Evolutionary conservation across 2,329 filamentous ascomycete genomes (phyloP).

Genomic region (Xylaria sp.): DNA sequence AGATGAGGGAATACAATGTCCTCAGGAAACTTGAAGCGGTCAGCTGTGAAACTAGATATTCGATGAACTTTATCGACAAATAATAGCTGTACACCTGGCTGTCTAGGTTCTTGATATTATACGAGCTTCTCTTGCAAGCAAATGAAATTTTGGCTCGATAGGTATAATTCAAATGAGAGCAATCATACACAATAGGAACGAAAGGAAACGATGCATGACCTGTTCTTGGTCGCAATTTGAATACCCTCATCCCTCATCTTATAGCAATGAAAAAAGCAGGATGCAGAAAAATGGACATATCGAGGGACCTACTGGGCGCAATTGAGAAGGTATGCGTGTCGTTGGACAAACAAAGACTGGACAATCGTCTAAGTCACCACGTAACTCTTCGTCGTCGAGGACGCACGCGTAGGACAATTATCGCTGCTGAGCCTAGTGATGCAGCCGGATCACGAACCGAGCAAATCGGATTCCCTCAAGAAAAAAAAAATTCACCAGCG

Average conservation of each 20-base stretch:
- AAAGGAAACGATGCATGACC: not conserved
- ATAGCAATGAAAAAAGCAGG: constrained; percentile 17
- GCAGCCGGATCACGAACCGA: constrained; percentile 16
- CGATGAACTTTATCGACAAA: constrained; percentile 25
- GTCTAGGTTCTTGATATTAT: constrained; percentile 10
- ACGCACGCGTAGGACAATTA: constrained; percentile 12
- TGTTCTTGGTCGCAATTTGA: not conserved
- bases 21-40: constrained; percentile 31
- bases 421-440: constrained; percentile 11
- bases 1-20: constrained; percentile 28
- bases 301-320: constrained; percentile 34
- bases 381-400: constrained; percentile 20
- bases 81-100: constrained; percentile 6
- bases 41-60: constrained; percentile 28
- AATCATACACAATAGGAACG: not conserved
- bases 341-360: constrained; percentile 12
- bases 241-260: not conserved
- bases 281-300: constrained; percentile 18
- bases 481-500: constrained; percentile 13
- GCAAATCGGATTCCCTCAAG: constrained; percentile 12
- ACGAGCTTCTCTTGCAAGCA: constrained; percentile 11
- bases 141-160: not conserved
- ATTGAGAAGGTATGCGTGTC: constrained; percentile 7
- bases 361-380: constrained; percentile 11
- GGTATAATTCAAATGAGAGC: constrained; percentile 8